Percentiles rank a stretch among this genome's conserved stretches.
phyloP scores from a whole-genome alignment of 495 filamentous ascomycete genomes.

The Cercophora newfieldiana region DNA sequence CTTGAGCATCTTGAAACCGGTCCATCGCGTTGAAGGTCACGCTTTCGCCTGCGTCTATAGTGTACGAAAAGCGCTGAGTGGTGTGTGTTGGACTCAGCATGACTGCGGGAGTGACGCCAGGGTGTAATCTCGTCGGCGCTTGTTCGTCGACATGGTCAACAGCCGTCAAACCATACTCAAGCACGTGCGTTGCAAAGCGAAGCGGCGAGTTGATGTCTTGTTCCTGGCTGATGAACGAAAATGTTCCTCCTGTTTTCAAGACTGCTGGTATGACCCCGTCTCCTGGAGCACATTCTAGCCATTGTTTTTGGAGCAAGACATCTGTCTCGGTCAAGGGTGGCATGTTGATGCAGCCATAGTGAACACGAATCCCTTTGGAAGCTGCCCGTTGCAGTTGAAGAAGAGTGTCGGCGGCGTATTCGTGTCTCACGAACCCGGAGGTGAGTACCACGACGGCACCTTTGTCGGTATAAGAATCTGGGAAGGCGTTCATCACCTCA shows the following conservation, averaged over 20 bases:
- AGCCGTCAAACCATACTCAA: not conserved
- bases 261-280: constrained; percentile 24
- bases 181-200: not conserved
- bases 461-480: constrained; percentile 24
- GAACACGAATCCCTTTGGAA: constrained; percentile 27
- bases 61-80: not conserved
- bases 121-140: not conserved
- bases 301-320: not conserved
- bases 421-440: constrained; percentile 13
- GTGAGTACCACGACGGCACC: constrained; percentile 23
- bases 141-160: not conserved
- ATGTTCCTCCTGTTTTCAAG: constrained; percentile 24
- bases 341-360: constrained; percentile 27
- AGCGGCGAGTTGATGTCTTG: not conserved
- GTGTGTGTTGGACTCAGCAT: not conserved
- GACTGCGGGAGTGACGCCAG: not conserved
- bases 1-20: not conserved
- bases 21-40: not conserved
- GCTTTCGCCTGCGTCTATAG: not conserved
- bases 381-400: constrained; percentile 20
- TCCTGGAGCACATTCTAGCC: constrained; percentile 15
- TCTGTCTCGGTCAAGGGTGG: not conserved
- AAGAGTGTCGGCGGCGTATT: not conserved
- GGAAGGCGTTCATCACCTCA: constrained; percentile 21
- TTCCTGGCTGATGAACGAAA: constrained; percentile 17